Percentiles rank a stretch among this genome's conserved stretches.
Evolutionary conservation across 2,329 filamentous ascomycete genomes (phyloP).

Genomic region (Paramyrothecium roridum): DNA sequence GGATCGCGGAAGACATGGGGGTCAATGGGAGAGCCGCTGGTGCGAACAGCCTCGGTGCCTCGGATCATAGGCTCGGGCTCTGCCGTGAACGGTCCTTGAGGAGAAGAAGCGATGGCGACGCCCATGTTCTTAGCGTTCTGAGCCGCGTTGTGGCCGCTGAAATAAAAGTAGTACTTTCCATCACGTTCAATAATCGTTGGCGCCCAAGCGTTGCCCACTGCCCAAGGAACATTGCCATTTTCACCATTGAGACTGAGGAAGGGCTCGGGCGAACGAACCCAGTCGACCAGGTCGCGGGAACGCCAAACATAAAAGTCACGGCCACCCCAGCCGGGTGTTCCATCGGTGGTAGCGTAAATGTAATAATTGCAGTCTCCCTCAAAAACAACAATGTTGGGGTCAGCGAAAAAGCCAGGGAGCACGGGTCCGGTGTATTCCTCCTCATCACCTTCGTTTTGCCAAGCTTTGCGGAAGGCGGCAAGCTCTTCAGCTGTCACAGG

Average conservation of each 20-base stretch:
- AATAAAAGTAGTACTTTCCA: constrained; percentile 64
- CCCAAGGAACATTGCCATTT: constrained; percentile 58
- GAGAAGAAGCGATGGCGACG: constrained; percentile 53
- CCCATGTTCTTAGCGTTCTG: constrained; percentile 58
- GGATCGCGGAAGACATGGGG: constrained; percentile 60
- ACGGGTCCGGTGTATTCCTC: constrained; percentile 19
- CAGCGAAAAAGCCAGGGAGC: constrained; percentile 36
- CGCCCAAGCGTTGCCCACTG: constrained; percentile 64
- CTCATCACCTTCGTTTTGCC: not conserved
- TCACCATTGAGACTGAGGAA: constrained; percentile 42
- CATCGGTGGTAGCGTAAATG: constrained; percentile 45
- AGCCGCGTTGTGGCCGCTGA: constrained; percentile 50
- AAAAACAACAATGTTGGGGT: constrained; percentile 45
- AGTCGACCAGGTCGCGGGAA: constrained; percentile 37
- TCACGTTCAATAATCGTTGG: constrained; percentile 58
- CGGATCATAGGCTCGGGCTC: constrained; percentile 51
- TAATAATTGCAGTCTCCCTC: constrained; percentile 35
- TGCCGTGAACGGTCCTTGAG: constrained; percentile 58
- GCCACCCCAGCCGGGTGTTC: constrained; percentile 39
- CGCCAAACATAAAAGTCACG: constrained; percentile 45
- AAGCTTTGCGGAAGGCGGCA: not conserved
- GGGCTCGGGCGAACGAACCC: constrained; percentile 35
- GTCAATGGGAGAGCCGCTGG: constrained; percentile 48
- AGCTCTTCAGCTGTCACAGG: constrained; percentile 38
- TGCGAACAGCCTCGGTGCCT: constrained; percentile 46